Evolutionary conservation across 441 rosid genomes (phyloP).

Genomic region (Breynia disticha): DNA sequence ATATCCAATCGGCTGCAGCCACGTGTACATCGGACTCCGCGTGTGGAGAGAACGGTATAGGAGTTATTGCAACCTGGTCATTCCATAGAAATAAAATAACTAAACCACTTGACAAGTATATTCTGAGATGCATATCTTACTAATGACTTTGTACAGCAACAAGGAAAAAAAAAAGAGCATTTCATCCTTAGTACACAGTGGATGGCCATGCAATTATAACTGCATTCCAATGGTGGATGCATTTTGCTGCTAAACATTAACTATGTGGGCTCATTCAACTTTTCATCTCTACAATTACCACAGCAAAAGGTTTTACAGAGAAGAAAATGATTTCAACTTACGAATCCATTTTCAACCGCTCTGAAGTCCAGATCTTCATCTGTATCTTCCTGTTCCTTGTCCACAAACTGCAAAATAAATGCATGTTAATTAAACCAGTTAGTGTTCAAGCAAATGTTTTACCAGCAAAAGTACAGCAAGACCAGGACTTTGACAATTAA

Average conservation of each 20-base stretch:
- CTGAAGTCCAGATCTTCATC: constrained; percentile 63
- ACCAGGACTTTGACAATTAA: too few relatives aligned
- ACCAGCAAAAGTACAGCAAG: too few relatives aligned
- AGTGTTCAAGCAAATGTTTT: too few relatives aligned
- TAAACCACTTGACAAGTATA: neutral
- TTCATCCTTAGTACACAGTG: too few relatives aligned
- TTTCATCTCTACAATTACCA: neutral
- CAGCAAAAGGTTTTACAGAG: neutral
- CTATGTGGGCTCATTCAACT: too few relatives aligned
- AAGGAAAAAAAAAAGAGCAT: too few relatives aligned
- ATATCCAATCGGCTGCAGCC: constrained; percentile 52
- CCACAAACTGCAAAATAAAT: constrained; percentile 35
- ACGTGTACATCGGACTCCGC: constrained; percentile 23
- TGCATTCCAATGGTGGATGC: too few relatives aligned
- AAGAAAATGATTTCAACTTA: constrained; percentile 30
- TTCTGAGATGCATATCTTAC: neutral
- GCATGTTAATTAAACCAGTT: neutral
- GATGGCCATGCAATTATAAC: too few relatives aligned
- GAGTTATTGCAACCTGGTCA: constrained; percentile 53
- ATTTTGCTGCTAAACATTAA: too few relatives aligned
- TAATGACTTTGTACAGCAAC: too few relatives aligned
- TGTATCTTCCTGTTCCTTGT: constrained; percentile 47
- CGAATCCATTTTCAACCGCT: constrained; percentile 68
- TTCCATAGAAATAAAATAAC: constrained; percentile 7
- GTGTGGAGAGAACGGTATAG: constrained; percentile 28